Base-by-base conservation (phyloP, 805 yeast species). In the Starmera pachycereana region DNA sequence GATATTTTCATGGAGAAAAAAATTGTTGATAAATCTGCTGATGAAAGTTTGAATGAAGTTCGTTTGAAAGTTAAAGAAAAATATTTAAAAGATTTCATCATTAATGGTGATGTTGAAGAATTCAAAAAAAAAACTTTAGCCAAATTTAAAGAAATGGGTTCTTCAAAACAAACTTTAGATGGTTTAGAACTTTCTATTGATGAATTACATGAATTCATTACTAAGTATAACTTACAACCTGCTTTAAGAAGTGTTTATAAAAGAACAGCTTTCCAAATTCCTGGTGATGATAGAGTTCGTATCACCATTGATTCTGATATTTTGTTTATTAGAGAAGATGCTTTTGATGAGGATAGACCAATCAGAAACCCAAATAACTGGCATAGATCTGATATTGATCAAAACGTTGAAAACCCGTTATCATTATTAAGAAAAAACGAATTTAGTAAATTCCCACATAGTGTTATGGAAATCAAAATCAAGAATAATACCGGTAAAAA, bases 191-290 rank as follows among this genome's bases (percentile, higher is more conserved):
- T 67, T 12, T 74, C 78, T 42, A 77, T 85, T 40, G 69, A 71
- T 33, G 74, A 72, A 39, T 63, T 87, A 39, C 79, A 81, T 53
- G 58, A 63, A 12, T 83, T 79, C 53, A 81, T 90, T 45, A 56
- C 61, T 33, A 76, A 76, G 39, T 70, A 78, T 50, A 72, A 76
- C 44, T 69, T 90, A 47, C 84, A 86, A 61, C 98, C 98, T 12
- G 76, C 85, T 32, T 63, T 92, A 57, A 78, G 97, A 65, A 75
- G 96, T 10, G 75, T 81, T 31, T 87, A 85, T 65, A 84, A 87
- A 33, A 74, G 97, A 61, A 85, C 96, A 6, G 97, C 97, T 3
- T 90, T 92, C 69, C 97, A 90, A 68, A 90, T 90, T 52, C 98
- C 98, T 3, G 97, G 97, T 43, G 97, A 92, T 58, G 94, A 89